These are phyloP conservation scores for Arctium lappa DNA, from an alignment of 129 eudicot genomes.

Conservation along the genomic window DNA sequence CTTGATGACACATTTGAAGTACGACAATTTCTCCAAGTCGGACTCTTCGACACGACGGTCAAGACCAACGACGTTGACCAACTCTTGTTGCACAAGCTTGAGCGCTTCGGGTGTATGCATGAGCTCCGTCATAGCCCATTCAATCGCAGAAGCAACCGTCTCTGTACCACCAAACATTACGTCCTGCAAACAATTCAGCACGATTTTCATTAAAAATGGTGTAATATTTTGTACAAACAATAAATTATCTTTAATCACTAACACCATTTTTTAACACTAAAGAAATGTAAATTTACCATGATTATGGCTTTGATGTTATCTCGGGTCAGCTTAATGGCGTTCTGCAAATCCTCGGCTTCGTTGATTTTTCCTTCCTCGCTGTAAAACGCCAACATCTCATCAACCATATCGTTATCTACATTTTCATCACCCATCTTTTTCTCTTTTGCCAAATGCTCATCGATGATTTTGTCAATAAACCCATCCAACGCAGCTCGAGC, in stretches of 20 bases:
- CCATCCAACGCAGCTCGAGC: slow-evolving; percentile 72
- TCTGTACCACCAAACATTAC: neutral
- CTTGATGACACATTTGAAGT: slow-evolving; percentile 25
- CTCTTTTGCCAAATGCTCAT: slow-evolving; percentile 58
- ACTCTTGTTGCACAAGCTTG: too few relatives aligned
- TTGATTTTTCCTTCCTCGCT: slow-evolving; percentile 42
- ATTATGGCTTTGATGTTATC: slow-evolving; percentile 42
- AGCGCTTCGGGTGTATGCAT: too few relatives aligned
- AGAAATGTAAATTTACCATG: slow-evolving; percentile 17
- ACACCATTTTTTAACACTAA: too few relatives aligned
- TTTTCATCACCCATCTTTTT: slow-evolving; percentile 19
- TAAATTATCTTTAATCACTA: too few relatives aligned
- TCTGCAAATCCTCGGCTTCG: slow-evolving; percentile 65
- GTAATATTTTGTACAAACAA: too few relatives aligned
- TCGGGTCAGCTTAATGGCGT: slow-evolving; percentile 56
- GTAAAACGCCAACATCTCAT: slow-evolving; percentile 71
- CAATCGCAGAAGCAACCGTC: too few relatives aligned
- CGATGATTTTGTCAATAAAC: slow-evolving; percentile 72
- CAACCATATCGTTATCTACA: slow-evolving; percentile 69
- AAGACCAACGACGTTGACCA: too few relatives aligned
- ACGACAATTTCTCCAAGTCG: too few relatives aligned
- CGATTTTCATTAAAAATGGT: too few relatives aligned
- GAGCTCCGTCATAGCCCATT: too few relatives aligned
- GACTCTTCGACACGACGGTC: too few relatives aligned
- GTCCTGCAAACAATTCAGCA: slow-evolving; percentile 9